Evolutionary conservation across 495 filamentous ascomycete genomes (phyloP), one percentile per base, ranked within the genome.

Genomic region (Penicillium roqueforti): DNA sequence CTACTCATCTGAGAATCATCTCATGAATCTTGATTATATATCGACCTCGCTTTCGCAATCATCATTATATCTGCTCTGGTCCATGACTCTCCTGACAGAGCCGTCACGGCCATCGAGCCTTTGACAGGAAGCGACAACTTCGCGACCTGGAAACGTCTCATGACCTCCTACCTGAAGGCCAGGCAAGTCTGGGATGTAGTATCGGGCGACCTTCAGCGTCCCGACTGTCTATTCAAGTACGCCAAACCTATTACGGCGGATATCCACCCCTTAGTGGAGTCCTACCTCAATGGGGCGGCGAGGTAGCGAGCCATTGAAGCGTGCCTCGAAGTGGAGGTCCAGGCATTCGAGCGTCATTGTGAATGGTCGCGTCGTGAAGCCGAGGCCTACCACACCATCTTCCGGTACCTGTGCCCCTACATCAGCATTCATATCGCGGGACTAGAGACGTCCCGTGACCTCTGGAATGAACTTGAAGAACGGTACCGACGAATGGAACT

Each of bases 41-140:
- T 34, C 31, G 11, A 34, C 11, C 31, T 10, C 31, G 31, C 31
- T 34, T 34, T 34, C 31, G 9, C 9, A 10, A 34, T 34, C 31
- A 8, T 34, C 31, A 34, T 10, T 34, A 61, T 90, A 28, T 57
- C 49, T 47, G 49, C 55, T 57, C 49, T 57, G 23, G 55, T 57
- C 55, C 49, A 57, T 18, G 49, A 53, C 55, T 57, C 49, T 16
- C 49, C 55, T 10, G 55, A 53, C 49, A 37, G 55, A 49, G 55
- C 55, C 20, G 58, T 60, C 44, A 53, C 34, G 25, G 41, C 47
- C 42, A 57, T 57, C 23, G 43, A 53, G 55, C 55, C 53, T 40
- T 37, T 54, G 45, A 53, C 47, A 41, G 48, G 57, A 56, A 56
- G 53, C 53, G 54, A 53, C n/a, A 56, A 60, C 26, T 46, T 39